phyloP scores from a whole-genome alignment of 2,329 filamentous ascomycete species.

The Didymellaceae sp. region DNA sequence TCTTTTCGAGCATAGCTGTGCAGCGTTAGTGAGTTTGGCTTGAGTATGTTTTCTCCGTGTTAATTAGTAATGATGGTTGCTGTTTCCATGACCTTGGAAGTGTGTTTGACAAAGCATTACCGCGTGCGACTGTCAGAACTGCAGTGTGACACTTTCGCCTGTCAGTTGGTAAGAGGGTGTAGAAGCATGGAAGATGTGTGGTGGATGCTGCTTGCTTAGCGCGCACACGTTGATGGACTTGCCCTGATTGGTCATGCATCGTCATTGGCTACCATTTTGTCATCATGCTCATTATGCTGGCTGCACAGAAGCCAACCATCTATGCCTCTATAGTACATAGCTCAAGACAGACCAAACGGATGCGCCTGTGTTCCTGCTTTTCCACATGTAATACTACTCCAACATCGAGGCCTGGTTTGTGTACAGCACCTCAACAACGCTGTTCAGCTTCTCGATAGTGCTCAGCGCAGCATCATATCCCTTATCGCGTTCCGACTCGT shows the following conservation, averaged over 20 bases:
- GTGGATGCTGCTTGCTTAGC: not conserved
- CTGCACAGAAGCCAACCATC: slow-evolving; percentile 27
- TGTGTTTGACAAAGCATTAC: not conserved
- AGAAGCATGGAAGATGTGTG: not conserved
- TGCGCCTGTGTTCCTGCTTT: not conserved
- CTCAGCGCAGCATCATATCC: slow-evolving; percentile 92
- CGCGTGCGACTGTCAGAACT: not conserved
- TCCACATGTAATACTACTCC: slow-evolving; percentile 66
- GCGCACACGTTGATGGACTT: not conserved
- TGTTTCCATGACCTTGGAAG: no score
- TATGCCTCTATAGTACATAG: slow-evolving; percentile 45
- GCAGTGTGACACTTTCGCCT: slow-evolving; percentile 3
- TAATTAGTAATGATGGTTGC: no score
- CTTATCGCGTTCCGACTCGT: slow-evolving; percentile 92
- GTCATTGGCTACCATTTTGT: slow-evolving; percentile 16
- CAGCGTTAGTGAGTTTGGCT: no score
- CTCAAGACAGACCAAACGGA: not conserved
- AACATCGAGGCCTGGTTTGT: slow-evolving; percentile 95
- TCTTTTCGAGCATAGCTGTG: no score
- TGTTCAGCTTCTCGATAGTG: slow-evolving; percentile 96
- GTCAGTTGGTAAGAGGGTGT: slow-evolving; percentile 1
- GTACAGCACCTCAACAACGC: slow-evolving; percentile 96
- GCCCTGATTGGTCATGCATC: slow-evolving; percentile 5
- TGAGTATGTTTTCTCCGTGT: no score
- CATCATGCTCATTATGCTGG: slow-evolving; percentile 26